Conservation (phyloP, 208 protist species). For the Leishmania arabica region DNA sequence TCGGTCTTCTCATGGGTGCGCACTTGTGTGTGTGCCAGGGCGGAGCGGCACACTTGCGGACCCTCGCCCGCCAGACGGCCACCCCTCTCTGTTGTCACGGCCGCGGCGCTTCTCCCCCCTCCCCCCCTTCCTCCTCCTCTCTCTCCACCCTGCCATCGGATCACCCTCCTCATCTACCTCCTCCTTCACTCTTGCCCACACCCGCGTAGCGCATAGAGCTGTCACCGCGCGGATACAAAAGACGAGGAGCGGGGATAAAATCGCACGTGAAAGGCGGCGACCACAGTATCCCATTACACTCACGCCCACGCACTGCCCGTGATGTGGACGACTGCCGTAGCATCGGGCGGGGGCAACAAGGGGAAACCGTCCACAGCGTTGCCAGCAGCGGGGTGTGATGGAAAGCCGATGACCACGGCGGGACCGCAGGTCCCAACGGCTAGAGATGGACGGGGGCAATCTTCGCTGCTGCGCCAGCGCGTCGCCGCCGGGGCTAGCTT, state of each 20-base stretch:
- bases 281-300: not conserved
- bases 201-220: not conserved
- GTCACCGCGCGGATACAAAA: not conserved
- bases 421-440: not conserved
- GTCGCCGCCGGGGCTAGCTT: constrained; percentile 42
- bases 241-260: not conserved
- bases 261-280: not conserved
- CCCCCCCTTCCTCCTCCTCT: too few relatives aligned
- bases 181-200: not conserved
- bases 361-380: not conserved
- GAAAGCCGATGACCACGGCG: not conserved
- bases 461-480: constrained; percentile 48
- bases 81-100: not conserved
- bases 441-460: constrained; percentile 21
- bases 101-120: too few relatives aligned
- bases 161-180: not conserved
- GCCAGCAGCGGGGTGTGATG: not conserved
- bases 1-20: not conserved
- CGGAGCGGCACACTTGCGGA: not conserved
- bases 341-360: not conserved
- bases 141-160: not conserved
- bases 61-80: not conserved
- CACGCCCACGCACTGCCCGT: not conserved
- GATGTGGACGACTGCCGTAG: not conserved
- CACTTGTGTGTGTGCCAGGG: too few relatives aligned